A percentile compares a stretch with the other conserved stretches of the same genome.
These are phyloP conservation scores for Fusarium transvaalense DNA, from an alignment of 2,329 filamentous ascomycete species.

Conservation along the genomic window DNA sequence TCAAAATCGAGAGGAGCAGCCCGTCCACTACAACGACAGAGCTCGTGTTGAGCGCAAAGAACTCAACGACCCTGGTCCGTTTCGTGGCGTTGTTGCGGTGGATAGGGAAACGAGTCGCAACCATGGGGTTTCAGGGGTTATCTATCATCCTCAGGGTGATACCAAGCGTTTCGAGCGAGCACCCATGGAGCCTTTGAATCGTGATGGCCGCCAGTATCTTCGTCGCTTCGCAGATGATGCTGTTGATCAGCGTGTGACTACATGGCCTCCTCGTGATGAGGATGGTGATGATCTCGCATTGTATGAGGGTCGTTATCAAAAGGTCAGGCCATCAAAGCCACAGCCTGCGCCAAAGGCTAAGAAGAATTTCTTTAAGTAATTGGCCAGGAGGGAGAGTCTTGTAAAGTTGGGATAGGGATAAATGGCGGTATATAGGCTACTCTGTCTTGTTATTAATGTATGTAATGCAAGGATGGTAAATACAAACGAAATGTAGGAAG, in stretches of 20 bases:
- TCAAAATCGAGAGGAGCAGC: background rate
- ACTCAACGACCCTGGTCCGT: conserved; percentile 6
- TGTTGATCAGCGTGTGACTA: conserved; percentile 1
- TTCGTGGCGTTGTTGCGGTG: background rate
- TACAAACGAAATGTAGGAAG: too few species aligned
- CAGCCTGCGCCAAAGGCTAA: background rate
- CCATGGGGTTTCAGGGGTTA: background rate
- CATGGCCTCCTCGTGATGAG: conserved; percentile 27
- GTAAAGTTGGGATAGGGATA: background rate
- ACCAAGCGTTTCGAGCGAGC: background rate
- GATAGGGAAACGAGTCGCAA: accelerated
- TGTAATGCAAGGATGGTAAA: too few species aligned
- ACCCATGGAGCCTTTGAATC: background rate
- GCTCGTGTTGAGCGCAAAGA: background rate
- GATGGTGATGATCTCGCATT: conserved; percentile 1
- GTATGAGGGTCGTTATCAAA: background rate
- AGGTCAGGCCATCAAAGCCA: background rate
- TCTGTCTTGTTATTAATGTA: too few species aligned
- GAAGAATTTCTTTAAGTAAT: background rate
- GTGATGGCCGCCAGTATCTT: conserved; percentile 9
- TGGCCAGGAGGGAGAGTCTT: accelerated
- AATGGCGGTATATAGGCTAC: too few species aligned
- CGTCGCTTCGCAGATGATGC: conserved; percentile 12
- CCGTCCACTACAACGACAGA: conserved; percentile 4
- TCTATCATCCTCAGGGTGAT: conserved; percentile 1